A percentile compares a stretch with the other conserved stretches of the same genome.
Evolutionary conservation across 257 asterid genomes (phyloP).

Genomic region (Scutellaria baicalensis): DNA sequence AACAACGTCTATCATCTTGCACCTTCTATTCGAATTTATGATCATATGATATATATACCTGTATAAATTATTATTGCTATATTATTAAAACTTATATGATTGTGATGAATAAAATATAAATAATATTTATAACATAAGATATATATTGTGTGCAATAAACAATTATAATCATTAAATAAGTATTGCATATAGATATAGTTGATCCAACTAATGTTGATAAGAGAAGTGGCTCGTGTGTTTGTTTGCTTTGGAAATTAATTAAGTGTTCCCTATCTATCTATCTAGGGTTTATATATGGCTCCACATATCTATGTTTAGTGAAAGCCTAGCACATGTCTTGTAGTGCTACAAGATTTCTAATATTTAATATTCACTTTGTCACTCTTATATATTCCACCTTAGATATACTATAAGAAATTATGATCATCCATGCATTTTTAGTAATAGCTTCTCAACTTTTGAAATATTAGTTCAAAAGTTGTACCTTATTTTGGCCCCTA

Average conservation of each 20-base stretch:
- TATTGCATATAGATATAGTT: background rate
- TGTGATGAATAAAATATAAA: too few species aligned
- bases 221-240: background rate
- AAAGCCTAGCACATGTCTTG: constrained; percentile 8
- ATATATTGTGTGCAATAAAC: background rate
- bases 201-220: background rate
- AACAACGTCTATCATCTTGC: too few species aligned
- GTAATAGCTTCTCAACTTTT: too few species aligned
- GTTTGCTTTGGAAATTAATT: background rate
- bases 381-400: too few species aligned
- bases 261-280: background rate
- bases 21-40: too few species aligned
- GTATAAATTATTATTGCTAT: too few species aligned
- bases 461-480: too few species aligned
- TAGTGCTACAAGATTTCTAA: background rate
- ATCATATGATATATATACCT: too few species aligned
- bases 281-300: constrained; percentile 14
- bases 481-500: too few species aligned
- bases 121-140: too few species aligned
- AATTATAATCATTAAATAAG: background rate
- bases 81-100: background rate
- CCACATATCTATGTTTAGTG: background rate
- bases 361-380: background rate
- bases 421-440: too few species aligned
- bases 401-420: too few species aligned